phyloP scores from a whole-genome alignment of 169 alveolate genomes.

The Cryptosporidium canis region DNA sequence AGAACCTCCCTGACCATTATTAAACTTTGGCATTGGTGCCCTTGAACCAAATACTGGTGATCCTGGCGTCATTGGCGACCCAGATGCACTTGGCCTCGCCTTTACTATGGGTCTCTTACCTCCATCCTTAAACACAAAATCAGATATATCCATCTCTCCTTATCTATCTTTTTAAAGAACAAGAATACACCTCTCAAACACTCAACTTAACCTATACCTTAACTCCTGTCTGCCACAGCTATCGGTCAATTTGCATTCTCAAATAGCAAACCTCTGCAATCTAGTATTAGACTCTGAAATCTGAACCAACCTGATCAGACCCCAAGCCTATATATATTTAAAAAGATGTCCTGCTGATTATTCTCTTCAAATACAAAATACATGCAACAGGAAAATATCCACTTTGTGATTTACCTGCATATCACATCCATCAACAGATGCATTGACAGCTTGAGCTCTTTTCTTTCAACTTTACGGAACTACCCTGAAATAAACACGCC shows the following conservation, averaged over 20 bases:
- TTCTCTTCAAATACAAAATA: not conserved
- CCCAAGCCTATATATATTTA: too few species aligned
- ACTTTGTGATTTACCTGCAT: not conserved
- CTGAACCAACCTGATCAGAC: too few species aligned
- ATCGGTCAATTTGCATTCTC: too few species aligned
- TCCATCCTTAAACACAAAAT: slow-evolving; percentile 47
- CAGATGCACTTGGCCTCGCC: slow-evolving; percentile 20
- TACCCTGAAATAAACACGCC: too few species aligned
- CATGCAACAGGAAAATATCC: not conserved
- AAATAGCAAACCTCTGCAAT: too few species aligned
- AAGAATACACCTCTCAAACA: too few species aligned
- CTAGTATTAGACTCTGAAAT: too few species aligned
- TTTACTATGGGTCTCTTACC: slow-evolving; percentile 56
- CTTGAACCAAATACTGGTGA: slow-evolving; percentile 5
- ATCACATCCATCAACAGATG: not conserved
- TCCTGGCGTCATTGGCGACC: not conserved
- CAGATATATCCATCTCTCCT: slow-evolving; percentile 52
- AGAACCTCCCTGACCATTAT: not conserved
- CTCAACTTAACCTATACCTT: too few species aligned
- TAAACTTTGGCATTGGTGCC: slow-evolving; percentile 63
- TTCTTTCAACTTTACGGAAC: too few species aligned
- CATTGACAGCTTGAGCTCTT: too few species aligned
- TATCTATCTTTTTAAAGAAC: not conserved
- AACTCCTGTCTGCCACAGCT: too few species aligned
- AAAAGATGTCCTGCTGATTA: too few species aligned